These are phyloP conservation scores for Fusarium hostae DNA, from an alignment of 2,329 filamentous ascomycete genomes.

Conservation along the genomic window DNA sequence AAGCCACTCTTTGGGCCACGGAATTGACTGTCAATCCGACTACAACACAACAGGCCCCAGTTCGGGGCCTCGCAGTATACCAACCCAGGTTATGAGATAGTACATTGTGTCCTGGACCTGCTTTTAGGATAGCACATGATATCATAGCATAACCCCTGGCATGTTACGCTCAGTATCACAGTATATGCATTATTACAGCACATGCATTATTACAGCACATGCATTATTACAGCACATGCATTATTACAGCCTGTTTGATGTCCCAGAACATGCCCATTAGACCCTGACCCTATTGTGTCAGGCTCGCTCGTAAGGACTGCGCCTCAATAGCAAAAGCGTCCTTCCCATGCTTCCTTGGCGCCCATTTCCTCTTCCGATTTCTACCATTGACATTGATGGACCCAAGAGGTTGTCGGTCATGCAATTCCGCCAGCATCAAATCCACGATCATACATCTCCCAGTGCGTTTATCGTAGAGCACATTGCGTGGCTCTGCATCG, in stretches of 20 bases:
- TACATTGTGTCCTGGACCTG: background rate
- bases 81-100: background rate
- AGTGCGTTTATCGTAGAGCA: background rate
- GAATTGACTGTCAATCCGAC: background rate
- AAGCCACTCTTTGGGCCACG: no score
- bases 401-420: background rate
- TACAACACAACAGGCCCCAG: background rate
- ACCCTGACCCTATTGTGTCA: background rate
- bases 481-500: background rate
- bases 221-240: background rate
- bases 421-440: background rate
- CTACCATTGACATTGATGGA: background rate
- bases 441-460: background rate
- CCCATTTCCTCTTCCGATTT: background rate
- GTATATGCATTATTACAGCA: no score
- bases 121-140: background rate
- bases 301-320: background rate
- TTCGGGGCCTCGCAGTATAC: background rate
- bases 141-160: no score
- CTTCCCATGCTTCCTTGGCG: background rate
- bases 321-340: background rate
- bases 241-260: background rate
- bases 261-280: background rate
- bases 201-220: background rate
- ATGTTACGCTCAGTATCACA: no score